Conservation (phyloP, 208 protist species). For the Herpetomonas tarakana region DNA sequence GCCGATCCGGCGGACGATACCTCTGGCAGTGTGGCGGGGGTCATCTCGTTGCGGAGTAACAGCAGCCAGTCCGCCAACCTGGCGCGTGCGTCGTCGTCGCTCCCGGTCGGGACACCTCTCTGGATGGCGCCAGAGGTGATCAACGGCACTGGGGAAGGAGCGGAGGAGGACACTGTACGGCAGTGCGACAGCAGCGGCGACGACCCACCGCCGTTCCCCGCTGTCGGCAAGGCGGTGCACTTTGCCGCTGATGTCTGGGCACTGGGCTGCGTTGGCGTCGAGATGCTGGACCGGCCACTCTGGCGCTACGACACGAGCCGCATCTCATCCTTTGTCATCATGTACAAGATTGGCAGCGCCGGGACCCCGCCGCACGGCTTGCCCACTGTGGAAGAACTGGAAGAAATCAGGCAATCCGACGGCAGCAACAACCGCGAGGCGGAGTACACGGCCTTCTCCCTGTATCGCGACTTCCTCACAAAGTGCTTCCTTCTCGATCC, state of each 20-base stretch:
- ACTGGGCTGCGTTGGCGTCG: conserved; percentile 76
- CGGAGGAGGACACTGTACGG: too few relatives aligned
- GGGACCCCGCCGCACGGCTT: conserved; percentile 44
- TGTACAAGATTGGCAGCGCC: conserved; percentile 47
- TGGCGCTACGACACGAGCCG: conserved; percentile 24
- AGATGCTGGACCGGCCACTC: conserved; percentile 65
- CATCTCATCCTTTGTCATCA: conserved; percentile 38
- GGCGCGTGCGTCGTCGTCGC: too few relatives aligned
- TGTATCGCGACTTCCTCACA: conserved; percentile 59
- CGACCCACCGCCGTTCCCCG: background rate
- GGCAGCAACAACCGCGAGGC: conserved; percentile 8
- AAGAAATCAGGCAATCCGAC: conserved; percentile 8
- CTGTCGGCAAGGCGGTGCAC: background rate
- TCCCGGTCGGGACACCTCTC: conserved; percentile 55
- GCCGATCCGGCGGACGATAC: too few relatives aligned
- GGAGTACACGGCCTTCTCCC: conserved; percentile 25
- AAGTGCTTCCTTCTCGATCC: conserved; percentile 43
- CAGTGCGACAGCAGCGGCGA: background rate
- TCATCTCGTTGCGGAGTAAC: too few relatives aligned
- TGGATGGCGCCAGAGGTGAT: conserved; percentile 86
- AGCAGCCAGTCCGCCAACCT: too few relatives aligned
- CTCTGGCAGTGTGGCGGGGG: too few relatives aligned
- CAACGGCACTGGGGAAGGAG: conserved; percentile 19
- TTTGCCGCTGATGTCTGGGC: conserved; percentile 65
- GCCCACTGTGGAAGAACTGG: conserved; percentile 41